Base-by-base conservation (phyloP, 2,329 filamentous ascomycete genomes). In the Neofusicoccum parvum region DNA sequence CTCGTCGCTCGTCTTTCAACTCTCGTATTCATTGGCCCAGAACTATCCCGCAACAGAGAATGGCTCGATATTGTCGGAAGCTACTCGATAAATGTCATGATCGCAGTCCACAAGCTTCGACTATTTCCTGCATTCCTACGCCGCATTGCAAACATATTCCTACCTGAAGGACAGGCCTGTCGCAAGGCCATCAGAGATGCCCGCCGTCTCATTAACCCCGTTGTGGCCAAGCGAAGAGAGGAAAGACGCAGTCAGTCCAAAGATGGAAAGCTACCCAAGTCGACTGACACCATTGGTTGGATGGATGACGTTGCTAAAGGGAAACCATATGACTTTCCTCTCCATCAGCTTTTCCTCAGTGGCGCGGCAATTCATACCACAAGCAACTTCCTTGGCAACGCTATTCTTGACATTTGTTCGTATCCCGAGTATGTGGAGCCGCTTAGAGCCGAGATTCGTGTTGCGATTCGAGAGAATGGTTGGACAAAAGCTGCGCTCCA, bases 1-100 rank as follows among this genome's bases (percentile, higher is more conserved):
- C 78, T 82, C 3, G 77, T 88, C 14, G 82, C 85, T 6, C 81
- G 85, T 1, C 70, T 88, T 23, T 85, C 83, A 32, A 83, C 85
- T 1, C 78, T 81, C 20, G 80, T 83, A 41, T 78, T 82, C 59
- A 73, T 78, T 32, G 79, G 80, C 17, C 69, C 75, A 3, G 66
- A 69, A 3, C 68, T 79, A 6, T 76, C 75, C 58, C 72, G 72
- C 23, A 78, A 81, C 62, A 70, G 75, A 64, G 69, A 75, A 64
- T 82, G 80, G 80, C 69, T 80, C n/a, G 62, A 72, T 0, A 71
- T 74, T 2, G 69, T 73, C 34, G 74, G 71, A 11, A 65, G 71
- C 39, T 80, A 80, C 69, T 75, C 76, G 0, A 70, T 75, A 41
- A 75, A 79, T 34, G 66, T 77, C 1, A 75, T 78, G 23, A 67